A percentile compares a stretch with the other conserved stretches of the same genome.
These are phyloP conservation scores for Xylariaceae sp. DNA, from an alignment of 2,329 filamentous ascomycete genomes.

Conservation along the genomic window DNA sequence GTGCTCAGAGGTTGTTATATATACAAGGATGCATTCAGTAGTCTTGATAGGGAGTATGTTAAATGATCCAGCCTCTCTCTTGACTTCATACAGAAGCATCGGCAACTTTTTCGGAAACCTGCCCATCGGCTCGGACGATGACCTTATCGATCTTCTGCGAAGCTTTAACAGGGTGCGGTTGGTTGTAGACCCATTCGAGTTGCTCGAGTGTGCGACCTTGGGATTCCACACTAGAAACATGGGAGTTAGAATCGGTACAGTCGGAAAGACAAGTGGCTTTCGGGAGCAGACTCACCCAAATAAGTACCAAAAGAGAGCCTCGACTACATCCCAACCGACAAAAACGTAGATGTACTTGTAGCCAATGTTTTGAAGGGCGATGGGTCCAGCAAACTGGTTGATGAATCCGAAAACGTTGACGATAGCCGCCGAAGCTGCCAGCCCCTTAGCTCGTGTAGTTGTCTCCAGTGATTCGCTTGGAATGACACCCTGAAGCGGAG, in stretches of 20 bases:
- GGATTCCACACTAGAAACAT: constrained; percentile 39
- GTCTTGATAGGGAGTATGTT: no score
- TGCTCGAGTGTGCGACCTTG: constrained; percentile 47
- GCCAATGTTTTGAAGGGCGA: constrained; percentile 40
- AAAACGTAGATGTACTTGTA: constrained; percentile 44
- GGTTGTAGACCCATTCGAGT: constrained; percentile 46
- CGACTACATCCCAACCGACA: constrained; percentile 44
- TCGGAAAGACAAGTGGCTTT: background rate
- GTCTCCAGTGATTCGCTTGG: constrained; percentile 45
- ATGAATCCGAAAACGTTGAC: constrained; percentile 44
- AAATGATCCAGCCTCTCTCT: background rate
- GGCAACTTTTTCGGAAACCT: constrained; percentile 42
- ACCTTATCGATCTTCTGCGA: constrained; percentile 47
- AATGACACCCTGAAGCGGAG: constrained; percentile 44
- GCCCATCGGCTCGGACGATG: constrained; percentile 41
- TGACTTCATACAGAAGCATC: constrained; percentile 10
- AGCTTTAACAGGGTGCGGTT: constrained; percentile 46
- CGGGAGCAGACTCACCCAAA: constrained; percentile 36
- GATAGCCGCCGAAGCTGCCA: constrained; percentile 41
- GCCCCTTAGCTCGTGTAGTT: constrained; percentile 44
- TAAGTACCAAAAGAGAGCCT: constrained; percentile 39
- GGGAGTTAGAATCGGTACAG: constrained; percentile 9
- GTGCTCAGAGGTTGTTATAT: no score
- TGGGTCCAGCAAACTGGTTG: constrained; percentile 44
- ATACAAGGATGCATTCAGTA: no score